Evolutionary conservation across 768 basidiomycete species (phyloP), one percentile per base, ranked within the genome.

Genomic region (Baorangia bicolor): DNA sequence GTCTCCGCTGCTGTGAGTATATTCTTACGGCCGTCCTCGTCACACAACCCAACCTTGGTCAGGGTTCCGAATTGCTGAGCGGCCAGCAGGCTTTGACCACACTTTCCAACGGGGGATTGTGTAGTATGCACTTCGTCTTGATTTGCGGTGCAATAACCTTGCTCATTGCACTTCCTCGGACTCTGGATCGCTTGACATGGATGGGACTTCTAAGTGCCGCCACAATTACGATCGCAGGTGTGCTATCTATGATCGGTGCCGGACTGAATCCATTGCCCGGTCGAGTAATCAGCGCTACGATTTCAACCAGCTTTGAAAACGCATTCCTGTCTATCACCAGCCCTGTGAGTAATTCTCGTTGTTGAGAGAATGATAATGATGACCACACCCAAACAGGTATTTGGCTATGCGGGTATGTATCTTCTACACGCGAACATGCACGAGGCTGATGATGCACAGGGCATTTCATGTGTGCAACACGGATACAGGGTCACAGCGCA

Each of bases 61-160:
- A 53, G 50, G 53, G 53, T 39, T 16, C 53, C 21, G 12, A 25
- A 20, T 21, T 83, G 12, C 65, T 81, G 2, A 79, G 80, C 9
- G 81, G 82, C 6, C 81, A 83, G 59, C 78, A 78, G 62, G 81
- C 81, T 14, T 65, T 83, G 40, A 74, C 79, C 1, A 69, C 70
- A 2, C 71, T 83, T 11, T 82, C 79, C 4, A 68, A 81, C 62
- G 69, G 80, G 21, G 75, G 79, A 4, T 63, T 83, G 7, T 83
- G 82, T 54, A 65, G 76, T 14, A 75, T 78, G 38, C 71, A 73
- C 28, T 68, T 80, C 5, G 71, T 78, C 14, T 62, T 77, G 7
- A 81, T 84, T 21, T 81, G 82, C 60, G 65, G 79, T 7, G 67
- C 64, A 16, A 11, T 57, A 35, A 8, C 27, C n/a, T 49, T 48